Base-by-base conservation (phyloP, 2,329 filamentous ascomycete genomes). In the Diaporthe nobilis region DNA sequence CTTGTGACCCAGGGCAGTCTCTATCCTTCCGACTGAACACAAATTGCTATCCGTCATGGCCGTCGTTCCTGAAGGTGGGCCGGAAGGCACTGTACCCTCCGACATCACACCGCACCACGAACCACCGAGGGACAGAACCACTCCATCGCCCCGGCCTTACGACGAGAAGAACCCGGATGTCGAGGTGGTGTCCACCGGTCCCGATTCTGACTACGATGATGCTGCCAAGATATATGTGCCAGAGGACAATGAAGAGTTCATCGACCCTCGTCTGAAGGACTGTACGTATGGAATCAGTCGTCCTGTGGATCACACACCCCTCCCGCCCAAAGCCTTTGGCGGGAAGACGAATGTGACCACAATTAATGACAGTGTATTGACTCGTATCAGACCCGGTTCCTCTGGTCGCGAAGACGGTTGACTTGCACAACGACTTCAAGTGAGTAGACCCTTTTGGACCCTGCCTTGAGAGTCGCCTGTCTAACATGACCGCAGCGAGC, bases 371-470 rank as follows among this genome's bases (percentile, higher is more conserved):
- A 9, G 17, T 15, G 9, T 53, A 22, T 12, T 55, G 8, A 37
- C 47, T 42, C 6, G 31, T 51, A 12, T 28, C 15, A 68, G 65
- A 83, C 37, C 81, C 81, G 3, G 78, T 82, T 7, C 80, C 81
- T 37, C 78, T 83, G 2, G 81, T 83, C n/a, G 82, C 82, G 34
- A 83, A 81, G 68, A 82, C 81, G 4, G 82, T 83, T 34, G 80
- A 81, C 68, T 73, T 83, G 22, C 80, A 83, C 75, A 82, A 82
- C 68, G 80, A 83, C 71, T 80, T 79, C 31, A 78, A 70, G 81
- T 81, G 71, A 76, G 79, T 37, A 7, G 20, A 25, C n/a, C 28
- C 28, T 12, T 28, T 20, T 12, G 20, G 7, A 4, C 22, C n/a
- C 3, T 65, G 17, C n/a, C 25, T 25, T 22, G 4, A 13, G 20